Evolutionary conservation across 2,329 filamentous ascomycete genomes (phyloP), one percentile per base, ranked within the genome.

Genomic region (Sporothrix luriei): DNA sequence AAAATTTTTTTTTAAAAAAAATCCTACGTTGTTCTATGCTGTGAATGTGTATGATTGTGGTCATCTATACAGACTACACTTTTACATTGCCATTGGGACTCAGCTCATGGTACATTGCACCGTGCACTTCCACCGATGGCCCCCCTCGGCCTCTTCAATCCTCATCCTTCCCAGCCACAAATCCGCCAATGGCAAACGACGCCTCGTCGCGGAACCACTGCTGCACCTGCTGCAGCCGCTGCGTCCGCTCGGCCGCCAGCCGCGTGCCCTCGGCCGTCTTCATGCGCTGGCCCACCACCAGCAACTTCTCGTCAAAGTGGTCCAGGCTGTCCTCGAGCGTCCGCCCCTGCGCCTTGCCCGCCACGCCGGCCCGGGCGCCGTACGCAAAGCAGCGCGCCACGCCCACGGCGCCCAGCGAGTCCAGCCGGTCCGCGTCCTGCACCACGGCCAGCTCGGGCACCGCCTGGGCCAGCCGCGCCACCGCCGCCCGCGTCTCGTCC

Each of bases 341-440:
- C 29, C 82, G 80, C 4, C 78, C 78, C 14, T 38, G 43, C 10
- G 51, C 38, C 55, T 49, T 52, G n/a, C 77, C 75, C 48, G 78
- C 78, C 13, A 77, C 76, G 46, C 78, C 79, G 78, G 85, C 87
- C 13, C 43, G 29, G 0, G 90, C 93, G 0, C 90, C 88, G 77
- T 88, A 97, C 0, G 90, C 88, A 77, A 95, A 94, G 52, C 87
- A 87, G 55, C 94, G 83, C 2, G 87, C 94, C 69, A 97, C 89
- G 0, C 94, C 94, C 40, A 97, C 87, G 0, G 91, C 92, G 0
- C 94, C 94, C 65, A 97, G 89, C 4, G 93, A 91, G 80, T 98
- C 94, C n/a, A 98, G 82, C 7, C 94, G 85, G 81, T 97, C 94
- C 4, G 94, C 94, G 78, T 97, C 94, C 80, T 97, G 94, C 43